phyloP scores from a whole-genome alignment of 1,284 basidiomycete species.

The Fomes fomentarius region DNA sequence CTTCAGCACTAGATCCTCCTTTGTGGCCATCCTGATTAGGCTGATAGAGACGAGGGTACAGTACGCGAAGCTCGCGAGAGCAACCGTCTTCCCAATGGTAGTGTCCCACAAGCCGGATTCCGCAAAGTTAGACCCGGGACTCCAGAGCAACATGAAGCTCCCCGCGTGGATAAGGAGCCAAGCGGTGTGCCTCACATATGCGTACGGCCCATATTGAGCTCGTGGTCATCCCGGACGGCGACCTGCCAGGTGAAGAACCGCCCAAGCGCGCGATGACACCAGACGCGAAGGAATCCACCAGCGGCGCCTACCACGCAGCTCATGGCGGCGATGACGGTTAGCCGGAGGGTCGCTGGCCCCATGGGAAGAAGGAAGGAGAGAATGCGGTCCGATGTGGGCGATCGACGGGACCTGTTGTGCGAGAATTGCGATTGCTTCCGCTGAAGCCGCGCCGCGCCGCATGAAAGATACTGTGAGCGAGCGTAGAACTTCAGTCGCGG shows the following conservation, averaged over 20 bases:
- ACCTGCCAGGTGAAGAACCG: conserved; percentile 16
- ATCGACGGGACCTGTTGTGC: not conserved
- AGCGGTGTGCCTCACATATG: conserved; percentile 16
- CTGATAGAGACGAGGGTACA: too few species aligned
- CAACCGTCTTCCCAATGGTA: not conserved
- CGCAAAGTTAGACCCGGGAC: conserved; percentile 1
- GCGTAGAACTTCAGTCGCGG: too few species aligned
- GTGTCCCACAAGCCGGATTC: not conserved
- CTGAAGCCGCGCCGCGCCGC: not conserved
- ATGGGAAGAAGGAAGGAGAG: too few species aligned
- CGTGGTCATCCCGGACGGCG: conserved; percentile 12
- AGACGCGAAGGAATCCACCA: not conserved
- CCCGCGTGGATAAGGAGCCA: conserved; percentile 1
- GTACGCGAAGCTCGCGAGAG: too few species aligned
- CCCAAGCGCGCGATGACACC: conserved; percentile 12
- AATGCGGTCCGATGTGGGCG: not conserved
- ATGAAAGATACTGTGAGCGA: not conserved
- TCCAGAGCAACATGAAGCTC: not conserved
- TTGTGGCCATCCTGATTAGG: conserved; percentile 3
- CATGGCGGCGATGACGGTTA: too few species aligned
- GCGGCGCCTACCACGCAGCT: too few species aligned
- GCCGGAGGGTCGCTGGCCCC: too few species aligned
- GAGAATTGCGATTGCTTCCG: conserved; percentile 1
- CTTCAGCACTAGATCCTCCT: conserved; percentile 15
- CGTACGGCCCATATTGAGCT: conserved; percentile 21